phyloP scores from a whole-genome alignment of 306 rosid species.

The Hylodesmum podocarpum region DNA sequence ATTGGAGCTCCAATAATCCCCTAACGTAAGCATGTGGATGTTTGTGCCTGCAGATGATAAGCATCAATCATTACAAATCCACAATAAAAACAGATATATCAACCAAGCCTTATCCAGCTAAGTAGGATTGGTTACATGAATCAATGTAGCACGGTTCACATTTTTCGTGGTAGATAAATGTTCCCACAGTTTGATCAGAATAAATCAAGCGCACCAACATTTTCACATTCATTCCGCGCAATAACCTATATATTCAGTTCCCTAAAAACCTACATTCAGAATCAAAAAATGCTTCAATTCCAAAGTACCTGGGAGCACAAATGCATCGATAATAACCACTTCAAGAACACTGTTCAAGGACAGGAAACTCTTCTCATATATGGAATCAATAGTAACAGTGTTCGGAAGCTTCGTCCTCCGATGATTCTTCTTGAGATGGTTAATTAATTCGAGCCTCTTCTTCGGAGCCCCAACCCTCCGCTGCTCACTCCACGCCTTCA shows the following conservation, averaged over 20 bases:
- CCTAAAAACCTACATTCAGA: neutral
- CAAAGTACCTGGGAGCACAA: conserved; percentile 78
- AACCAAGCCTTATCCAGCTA: neutral
- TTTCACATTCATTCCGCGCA: neutral
- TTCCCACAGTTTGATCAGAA: neutral
- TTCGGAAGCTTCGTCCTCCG: conserved; percentile 70
- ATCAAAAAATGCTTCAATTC: neutral
- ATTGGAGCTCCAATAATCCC: conserved; percentile 91
- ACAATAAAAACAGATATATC: neutral
- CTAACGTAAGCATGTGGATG: conserved; percentile 80
- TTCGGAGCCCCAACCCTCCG: conserved; percentile 66
- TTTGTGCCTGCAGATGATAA: conserved; percentile 65
- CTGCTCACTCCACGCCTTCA: conserved; percentile 83
- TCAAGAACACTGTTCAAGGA: conserved; percentile 73
- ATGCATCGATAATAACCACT: conserved; percentile 63
- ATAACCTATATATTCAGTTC: neutral
- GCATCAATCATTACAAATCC: conserved; percentile 4
- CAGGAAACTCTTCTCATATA: conserved; percentile 75
- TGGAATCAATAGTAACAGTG: conserved; percentile 79
- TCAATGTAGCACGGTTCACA: neutral
- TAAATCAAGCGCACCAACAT: neutral
- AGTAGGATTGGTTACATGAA: neutral
- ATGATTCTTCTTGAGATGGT: conserved; percentile 51
- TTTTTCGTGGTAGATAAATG: neutral
- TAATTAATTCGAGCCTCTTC: conserved; percentile 67